These are phyloP conservation scores for Phylloporus sp. DNA, from an alignment of 768 basidiomycete genomes.

Conservation along the genomic window DNA sequence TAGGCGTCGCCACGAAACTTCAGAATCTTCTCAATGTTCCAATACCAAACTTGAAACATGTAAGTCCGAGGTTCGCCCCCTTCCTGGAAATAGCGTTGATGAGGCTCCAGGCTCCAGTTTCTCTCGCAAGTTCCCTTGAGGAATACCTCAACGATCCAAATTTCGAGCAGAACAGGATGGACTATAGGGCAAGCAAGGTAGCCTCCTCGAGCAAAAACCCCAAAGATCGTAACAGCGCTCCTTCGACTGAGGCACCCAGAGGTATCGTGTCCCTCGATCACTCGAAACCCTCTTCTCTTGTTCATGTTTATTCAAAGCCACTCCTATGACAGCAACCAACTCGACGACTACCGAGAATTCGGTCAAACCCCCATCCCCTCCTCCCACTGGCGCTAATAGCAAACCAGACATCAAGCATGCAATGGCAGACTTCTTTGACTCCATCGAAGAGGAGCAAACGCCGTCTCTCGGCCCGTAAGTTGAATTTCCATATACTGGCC, in stretches of 20 bases:
- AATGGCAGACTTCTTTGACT: slow-evolving; percentile 79
- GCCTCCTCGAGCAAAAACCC: slow-evolving; percentile 46
- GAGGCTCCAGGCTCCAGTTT: slow-evolving; percentile 77
- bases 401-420: slow-evolving; percentile 42
- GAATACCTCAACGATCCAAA: slow-evolving; percentile 96
- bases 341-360: slow-evolving; percentile 16
- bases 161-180: slow-evolving; percentile 91
- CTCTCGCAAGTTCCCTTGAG: slow-evolving; percentile 87
- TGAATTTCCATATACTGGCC: neutral
- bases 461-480: slow-evolving; percentile 60
- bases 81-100: neutral
- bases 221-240: slow-evolving; percentile 4
- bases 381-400: slow-evolving; percentile 20
- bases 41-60: slow-evolving; percentile 91
- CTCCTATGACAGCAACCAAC: slow-evolving; percentile 16
- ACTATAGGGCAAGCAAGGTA: slow-evolving; percentile 81
- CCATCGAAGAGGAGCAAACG: slow-evolving; percentile 79
- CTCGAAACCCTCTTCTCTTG: neutral
- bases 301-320: slow-evolving; percentile 12
- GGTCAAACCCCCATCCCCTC: slow-evolving; percentile 23
- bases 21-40: slow-evolving; percentile 91
- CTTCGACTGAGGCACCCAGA: slow-evolving; percentile 8
- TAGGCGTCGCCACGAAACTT: slow-evolving; percentile 87
- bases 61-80: slow-evolving; percentile 29
- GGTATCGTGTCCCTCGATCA: slow-evolving; percentile 12